Conservation (phyloP, 2,329 filamentous ascomycete genomes). For the Diaporthe sp. region DNA sequence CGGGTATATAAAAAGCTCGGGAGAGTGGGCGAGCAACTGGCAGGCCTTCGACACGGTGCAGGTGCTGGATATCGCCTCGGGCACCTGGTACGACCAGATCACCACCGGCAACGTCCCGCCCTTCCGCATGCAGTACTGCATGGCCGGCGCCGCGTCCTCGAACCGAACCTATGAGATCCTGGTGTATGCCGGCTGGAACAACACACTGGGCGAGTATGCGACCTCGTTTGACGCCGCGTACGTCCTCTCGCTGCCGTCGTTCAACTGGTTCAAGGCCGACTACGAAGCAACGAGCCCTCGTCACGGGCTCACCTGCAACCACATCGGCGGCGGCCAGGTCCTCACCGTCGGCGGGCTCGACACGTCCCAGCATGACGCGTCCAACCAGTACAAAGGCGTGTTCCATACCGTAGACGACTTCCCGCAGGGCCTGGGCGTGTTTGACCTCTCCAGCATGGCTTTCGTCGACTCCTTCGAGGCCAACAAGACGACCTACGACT, state of each 20-base stretch:
- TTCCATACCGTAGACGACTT: slow-evolving; percentile 41
- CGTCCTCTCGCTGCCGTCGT: slow-evolving; percentile 44
- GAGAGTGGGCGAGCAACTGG: slow-evolving; percentile 5
- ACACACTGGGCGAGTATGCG: slow-evolving; percentile 37
- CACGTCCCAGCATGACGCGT: slow-evolving; percentile 31
- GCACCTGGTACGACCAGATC: slow-evolving; percentile 42
- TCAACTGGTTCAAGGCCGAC: slow-evolving; percentile 43
- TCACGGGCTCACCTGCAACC: slow-evolving; percentile 43
- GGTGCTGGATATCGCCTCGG: slow-evolving; percentile 39
- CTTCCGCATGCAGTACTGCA: slow-evolving; percentile 42
- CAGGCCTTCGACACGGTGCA: slow-evolving; percentile 35
- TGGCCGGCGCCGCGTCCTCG: slow-evolving; percentile 42
- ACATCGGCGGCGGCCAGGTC: slow-evolving; percentile 53
- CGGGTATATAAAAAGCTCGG: slow-evolving; percentile 26
- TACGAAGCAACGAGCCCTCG: slow-evolving; percentile 41
- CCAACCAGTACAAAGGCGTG: slow-evolving; percentile 32
- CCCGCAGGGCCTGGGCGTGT: slow-evolving; percentile 41
- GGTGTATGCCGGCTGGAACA: slow-evolving; percentile 44
- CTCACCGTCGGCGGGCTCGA: slow-evolving; percentile 52
- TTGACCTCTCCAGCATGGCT: slow-evolving; percentile 40
- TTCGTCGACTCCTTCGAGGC: slow-evolving; percentile 37
- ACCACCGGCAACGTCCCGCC: slow-evolving; percentile 40
- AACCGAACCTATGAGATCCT: slow-evolving; percentile 44
- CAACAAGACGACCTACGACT: slow-evolving; percentile 30
- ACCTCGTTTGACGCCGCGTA: slow-evolving; percentile 42